Conservation (phyloP, 2,329 filamentous ascomycete species). For the Neonectria sp. region DNA sequence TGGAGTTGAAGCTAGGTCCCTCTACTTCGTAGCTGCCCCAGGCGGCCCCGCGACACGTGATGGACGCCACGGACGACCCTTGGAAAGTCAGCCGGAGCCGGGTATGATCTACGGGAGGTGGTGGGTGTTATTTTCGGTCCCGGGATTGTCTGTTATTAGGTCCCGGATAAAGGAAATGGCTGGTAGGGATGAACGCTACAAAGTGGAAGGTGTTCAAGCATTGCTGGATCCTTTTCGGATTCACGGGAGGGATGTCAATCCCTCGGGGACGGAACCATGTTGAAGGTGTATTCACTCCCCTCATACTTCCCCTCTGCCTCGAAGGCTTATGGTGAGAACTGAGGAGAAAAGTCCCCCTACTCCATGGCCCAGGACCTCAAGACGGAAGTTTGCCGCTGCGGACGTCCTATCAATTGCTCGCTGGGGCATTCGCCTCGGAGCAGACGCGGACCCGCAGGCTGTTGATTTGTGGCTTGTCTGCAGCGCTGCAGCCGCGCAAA, state of each 20-base stretch:
- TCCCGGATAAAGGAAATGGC: conserved; percentile 1
- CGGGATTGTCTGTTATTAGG: background rate
- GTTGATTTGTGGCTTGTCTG: conserved; percentile 24
- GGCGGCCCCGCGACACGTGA: conserved; percentile 16
- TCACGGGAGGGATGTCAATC: background rate
- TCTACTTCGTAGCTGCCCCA: conserved; percentile 4
- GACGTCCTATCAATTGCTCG: conserved; percentile 4
- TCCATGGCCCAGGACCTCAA: background rate
- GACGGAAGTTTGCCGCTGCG: background rate
- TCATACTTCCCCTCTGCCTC: background rate
- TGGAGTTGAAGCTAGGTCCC: conserved; percentile 12
- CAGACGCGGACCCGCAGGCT: conserved; percentile 27
- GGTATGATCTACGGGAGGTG: conserved; percentile 1
- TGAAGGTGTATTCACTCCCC: background rate
- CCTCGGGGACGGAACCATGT: background rate
- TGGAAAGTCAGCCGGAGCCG: conserved; percentile 9
- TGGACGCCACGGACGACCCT: conserved; percentile 19
- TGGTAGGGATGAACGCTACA: background rate
- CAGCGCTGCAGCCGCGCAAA: conserved; percentile 29
- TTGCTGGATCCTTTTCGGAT: background rate
- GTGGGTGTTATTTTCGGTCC: background rate
- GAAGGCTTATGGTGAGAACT: too few relatives aligned
- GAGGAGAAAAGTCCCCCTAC: background rate
- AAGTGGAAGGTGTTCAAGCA: background rate
- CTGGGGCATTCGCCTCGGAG: conserved; percentile 10